Evolutionary conservation across 2,329 filamentous ascomycete species (phyloP).

Genomic region (Ascomycota sp.): DNA sequence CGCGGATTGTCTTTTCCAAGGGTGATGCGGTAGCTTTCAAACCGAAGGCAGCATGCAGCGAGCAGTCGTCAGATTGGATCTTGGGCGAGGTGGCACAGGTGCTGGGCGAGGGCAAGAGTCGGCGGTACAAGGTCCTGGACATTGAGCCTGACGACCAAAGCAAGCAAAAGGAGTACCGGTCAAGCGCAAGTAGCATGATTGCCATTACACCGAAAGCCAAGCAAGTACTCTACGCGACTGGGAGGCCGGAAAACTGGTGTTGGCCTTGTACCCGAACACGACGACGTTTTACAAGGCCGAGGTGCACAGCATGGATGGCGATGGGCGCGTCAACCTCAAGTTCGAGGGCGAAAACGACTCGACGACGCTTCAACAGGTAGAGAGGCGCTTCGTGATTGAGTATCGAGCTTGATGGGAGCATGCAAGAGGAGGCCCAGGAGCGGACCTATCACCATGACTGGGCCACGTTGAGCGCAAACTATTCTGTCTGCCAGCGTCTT

Average conservation of each 20-base stretch:
- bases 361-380: slow-evolving; percentile 55
- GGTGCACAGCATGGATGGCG: slow-evolving; percentile 46
- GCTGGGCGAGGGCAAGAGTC: slow-evolving; percentile 54
- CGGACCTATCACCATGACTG: no score
- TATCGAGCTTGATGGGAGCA: slow-evolving; percentile 29
- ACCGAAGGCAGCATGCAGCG: slow-evolving; percentile 29
- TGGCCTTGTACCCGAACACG: slow-evolving; percentile 65
- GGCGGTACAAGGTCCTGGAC: slow-evolving; percentile 63
- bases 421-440: no score
- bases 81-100: slow-evolving; percentile 61
- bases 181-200: slow-evolving; percentile 56
- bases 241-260: slow-evolving; percentile 48
- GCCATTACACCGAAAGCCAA: slow-evolving; percentile 41
- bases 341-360: slow-evolving; percentile 65
- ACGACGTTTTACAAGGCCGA: slow-evolving; percentile 75
- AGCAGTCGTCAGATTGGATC: slow-evolving; percentile 41
- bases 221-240: slow-evolving; percentile 34
- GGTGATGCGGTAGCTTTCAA: slow-evolving; percentile 49
- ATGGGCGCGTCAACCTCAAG: slow-evolving; percentile 40
- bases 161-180: slow-evolving; percentile 48
- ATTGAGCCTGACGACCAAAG: slow-evolving; percentile 53
- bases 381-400: slow-evolving; percentile 57
- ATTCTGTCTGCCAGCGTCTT: no score
- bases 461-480: no score
- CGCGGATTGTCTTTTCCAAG: slow-evolving; percentile 36